phyloP scores from a whole-genome alignment of 306 rosid genomes.

The Rosa chinensis region DNA sequence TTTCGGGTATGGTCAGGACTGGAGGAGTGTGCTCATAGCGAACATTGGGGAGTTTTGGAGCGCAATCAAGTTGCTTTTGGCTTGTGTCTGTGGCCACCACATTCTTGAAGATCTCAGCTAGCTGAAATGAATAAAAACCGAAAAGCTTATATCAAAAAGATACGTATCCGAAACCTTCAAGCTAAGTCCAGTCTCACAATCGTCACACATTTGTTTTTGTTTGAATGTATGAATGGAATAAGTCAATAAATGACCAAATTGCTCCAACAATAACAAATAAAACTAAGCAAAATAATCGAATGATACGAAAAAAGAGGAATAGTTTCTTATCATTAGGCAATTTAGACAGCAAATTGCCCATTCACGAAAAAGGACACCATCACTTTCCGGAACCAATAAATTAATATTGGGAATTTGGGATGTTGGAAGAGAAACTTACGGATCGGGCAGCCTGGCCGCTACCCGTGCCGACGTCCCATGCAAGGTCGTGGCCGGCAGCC shows the following conservation, averaged over 20 bases:
- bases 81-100: conserved; percentile 75
- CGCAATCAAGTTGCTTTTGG: conserved; percentile 51
- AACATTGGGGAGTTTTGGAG: conserved; percentile 57
- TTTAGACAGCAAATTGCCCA: no score
- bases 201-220: background rate
- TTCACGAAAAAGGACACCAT: background rate
- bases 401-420: background rate
- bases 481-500: conserved; percentile 54
- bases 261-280: background rate
- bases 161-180: background rate
- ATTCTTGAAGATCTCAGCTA: conserved; percentile 52
- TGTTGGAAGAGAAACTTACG: conserved; percentile 25
- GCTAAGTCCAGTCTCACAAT: background rate
- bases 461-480: conserved; percentile 90
- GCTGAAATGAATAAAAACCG: conserved; percentile 33
- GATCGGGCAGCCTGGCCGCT: conserved; percentile 82
- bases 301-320: background rate
- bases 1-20: conserved; percentile 46
- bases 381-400: background rate
- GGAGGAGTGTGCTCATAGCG: conserved; percentile 52
- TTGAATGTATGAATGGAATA: background rate
- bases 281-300: background rate
- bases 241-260: no score
- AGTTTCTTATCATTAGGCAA: background rate
- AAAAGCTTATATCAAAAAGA: background rate